Conservation (phyloP, 140 eudicot genomes). For the Flaveria floridana region DNA sequence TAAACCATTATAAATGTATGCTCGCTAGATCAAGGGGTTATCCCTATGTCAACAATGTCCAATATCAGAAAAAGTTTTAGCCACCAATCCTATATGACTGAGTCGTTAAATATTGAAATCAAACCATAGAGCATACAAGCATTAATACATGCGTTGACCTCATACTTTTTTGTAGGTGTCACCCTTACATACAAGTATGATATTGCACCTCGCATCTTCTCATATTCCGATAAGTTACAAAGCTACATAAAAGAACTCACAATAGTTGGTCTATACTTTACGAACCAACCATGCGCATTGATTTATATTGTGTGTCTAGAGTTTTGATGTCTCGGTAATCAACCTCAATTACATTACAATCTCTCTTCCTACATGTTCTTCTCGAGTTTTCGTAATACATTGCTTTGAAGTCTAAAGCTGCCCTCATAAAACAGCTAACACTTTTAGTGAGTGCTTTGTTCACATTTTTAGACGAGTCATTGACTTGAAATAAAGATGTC, state of each 20-base stretch:
- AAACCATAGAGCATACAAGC: neutral
- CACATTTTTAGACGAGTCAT: too few species aligned
- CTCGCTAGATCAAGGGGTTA: neutral
- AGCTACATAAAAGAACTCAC: neutral
- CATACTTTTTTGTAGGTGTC: neutral
- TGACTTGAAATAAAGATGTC: too few species aligned
- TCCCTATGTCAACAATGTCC: neutral
- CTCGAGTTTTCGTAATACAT: too few species aligned
- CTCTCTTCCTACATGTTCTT: neutral
- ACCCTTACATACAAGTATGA: neutral
- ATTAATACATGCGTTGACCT: neutral
- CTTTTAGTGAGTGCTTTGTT: too few species aligned
- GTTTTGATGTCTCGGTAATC: neutral
- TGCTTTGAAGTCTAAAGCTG: too few species aligned
- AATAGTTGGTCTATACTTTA: neutral
- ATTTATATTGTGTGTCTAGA: neutral
- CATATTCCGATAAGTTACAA: neutral
- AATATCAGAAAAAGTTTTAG: neutral
- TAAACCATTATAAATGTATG: neutral
- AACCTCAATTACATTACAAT: neutral
- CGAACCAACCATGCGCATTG: neutral
- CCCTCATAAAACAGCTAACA: too few species aligned
- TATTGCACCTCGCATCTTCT: neutral
- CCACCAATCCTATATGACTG: neutral
- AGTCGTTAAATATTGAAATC: neutral